Conservation (phyloP, 306 rosid genomes). For the Prunus mira region DNA sequence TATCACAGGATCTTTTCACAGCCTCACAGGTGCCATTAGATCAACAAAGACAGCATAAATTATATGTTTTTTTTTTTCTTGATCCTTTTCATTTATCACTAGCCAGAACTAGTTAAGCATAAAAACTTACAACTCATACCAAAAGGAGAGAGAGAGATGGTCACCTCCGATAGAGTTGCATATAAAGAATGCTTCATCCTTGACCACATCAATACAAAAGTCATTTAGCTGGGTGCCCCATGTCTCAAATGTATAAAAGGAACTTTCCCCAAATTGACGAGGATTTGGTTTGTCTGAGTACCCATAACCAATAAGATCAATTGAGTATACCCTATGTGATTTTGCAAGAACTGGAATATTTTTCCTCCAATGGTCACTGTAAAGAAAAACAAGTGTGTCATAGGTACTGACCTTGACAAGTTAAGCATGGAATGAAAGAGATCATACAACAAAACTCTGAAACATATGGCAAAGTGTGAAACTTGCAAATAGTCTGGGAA, state of each 20-base stretch:
- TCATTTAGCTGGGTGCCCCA: constrained; percentile 92
- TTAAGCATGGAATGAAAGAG: constrained; percentile 17
- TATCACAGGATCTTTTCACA: not conserved
- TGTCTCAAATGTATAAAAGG: constrained; percentile 82
- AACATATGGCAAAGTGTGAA: not conserved
- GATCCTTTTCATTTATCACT: too few relatives aligned
- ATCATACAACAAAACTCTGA: constrained; percentile 13
- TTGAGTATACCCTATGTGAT: constrained; percentile 72
- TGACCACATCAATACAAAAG: constrained; percentile 64
- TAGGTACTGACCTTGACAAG: constrained; percentile 22
- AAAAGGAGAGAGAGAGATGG: constrained; percentile 1
- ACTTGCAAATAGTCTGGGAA: not conserved
- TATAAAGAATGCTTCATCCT: constrained; percentile 74
- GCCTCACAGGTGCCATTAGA: not conserved
- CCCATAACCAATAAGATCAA: constrained; percentile 98
- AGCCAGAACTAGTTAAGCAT: too few relatives aligned
- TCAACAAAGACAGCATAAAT: not conserved
- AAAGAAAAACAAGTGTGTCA: constrained; percentile 31
- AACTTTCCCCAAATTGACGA: constrained; percentile 47
- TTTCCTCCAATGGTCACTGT: constrained; percentile 98
- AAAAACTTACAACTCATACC: not conserved
- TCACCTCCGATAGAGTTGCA: constrained; percentile 97
- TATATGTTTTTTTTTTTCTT: too few relatives aligned
- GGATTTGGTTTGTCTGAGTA: constrained; percentile 95
- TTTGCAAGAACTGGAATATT: constrained; percentile 68